Evolutionary conservation across 768 basidiomycete genomes (phyloP), one percentile per base, ranked within the genome.

Genomic region (Sporobolomyces phaffii): DNA sequence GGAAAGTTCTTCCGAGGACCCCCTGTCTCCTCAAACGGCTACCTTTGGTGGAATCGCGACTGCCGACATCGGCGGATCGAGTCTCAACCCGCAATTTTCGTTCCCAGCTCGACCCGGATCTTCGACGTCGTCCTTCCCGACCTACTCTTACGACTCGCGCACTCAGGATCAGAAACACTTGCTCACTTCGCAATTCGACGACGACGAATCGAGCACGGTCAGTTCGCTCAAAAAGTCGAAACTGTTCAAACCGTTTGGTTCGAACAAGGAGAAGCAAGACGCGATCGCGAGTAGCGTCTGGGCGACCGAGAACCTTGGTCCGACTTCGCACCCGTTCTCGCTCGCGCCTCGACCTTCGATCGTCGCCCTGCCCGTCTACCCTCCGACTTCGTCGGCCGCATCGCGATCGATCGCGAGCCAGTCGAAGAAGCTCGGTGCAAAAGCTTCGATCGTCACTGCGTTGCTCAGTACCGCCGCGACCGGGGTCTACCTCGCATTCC

Each of bases 331-430:
- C 24, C 53, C 64, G 17, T 56, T 53, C 43, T 43, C 53, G 9
- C 28, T 50, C 29, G 64, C 59, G 13, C 60, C 62, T 24, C n/a
- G 69, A 0, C 69, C 69, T 20, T 63, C 61, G 28, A 65, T 70
- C 62, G 69, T 70, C n/a, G 69, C 69, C 13, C 52, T 70, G 2
- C 69, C 69, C 7, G 69, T 70, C 9, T 70, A 70, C 44, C 69
- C 69, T 3, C 49, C 69, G 0, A 65, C 69, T 11, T 59, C 56
- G 1, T 61, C 64, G 2, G 22, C 34, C 22, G 18, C 59, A 31
- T 24, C 51, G 0, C 18, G 47, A 6, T 60, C 57, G 41, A 44
- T 47, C 49, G 34, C 48, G 48, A 29, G 13, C 26, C 29, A 57
- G 26, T 41, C 44, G 28, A 70, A 63, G 48, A 54, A 57, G 47